Base-by-base conservation (phyloP, 2,329 filamentous ascomycete genomes). In the Diplodia sapinea region DNA sequence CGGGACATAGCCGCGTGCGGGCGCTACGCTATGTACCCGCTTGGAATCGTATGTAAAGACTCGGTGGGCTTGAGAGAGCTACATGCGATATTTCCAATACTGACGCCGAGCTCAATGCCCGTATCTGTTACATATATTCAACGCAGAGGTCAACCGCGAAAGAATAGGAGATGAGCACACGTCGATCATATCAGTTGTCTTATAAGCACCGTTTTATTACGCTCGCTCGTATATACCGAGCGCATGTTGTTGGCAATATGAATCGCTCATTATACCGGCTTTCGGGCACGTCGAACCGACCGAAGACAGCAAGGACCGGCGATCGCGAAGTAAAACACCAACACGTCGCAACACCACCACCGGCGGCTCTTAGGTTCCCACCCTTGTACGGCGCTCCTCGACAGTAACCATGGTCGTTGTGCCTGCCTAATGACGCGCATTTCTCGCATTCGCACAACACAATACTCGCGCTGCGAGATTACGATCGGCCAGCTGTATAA, bases 381-480 rank as follows among this genome's bases (percentile, higher is more conserved):
- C 61, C 33, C 7, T 9, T 36, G 33, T 12, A 17, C 26, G 38
- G 15, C 15, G 11, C 20, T 17, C n/a, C 49, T 23, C 6, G 13
- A 13, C 61, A 52, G 31, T 31, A 11, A 11, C 33, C 49, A 64
- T 64, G 20, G 36, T 33, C 49, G 61, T n/a, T 43, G 40, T 62
- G 57, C 26, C 31, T 49, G 57, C 40, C 57, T 43, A 36, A 62
- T 49, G 40, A 49, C 26, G 40, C 57, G 40, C 57, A 11, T 49
- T 49, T 62, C 57, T n/a, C 40, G 36, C 38, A 62, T 50, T 13
- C 29, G 57, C 57, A 62, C 57, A 62, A 62, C 26, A 62, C 57
- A 17, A 62, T 43, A 49, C 57, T 36, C 57, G 40, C 40, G 47
- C 40, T 26, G 40, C 57, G 50, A 52, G 33, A 64, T 64, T 52